These are phyloP conservation scores for Solanum aculeatissimum DNA, from an alignment of 305 asterid species.

Conservation along the genomic window DNA sequence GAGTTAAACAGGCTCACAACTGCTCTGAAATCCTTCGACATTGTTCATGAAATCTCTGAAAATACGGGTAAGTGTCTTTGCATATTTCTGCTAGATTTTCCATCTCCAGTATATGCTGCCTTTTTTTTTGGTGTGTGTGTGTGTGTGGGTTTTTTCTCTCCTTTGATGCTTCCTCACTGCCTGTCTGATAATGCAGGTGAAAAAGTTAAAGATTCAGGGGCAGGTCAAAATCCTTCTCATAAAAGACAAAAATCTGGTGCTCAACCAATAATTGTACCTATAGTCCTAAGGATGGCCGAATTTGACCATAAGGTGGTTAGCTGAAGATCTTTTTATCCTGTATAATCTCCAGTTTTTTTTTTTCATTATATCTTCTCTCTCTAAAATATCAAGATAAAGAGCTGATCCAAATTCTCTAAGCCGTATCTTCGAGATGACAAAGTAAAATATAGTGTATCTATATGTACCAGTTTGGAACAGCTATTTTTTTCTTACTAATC, in stretches of 20 bases:
- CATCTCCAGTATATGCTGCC: background rate
- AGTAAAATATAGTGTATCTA: background rate
- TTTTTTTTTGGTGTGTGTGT: background rate
- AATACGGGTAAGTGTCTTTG: slow-evolving; percentile 28
- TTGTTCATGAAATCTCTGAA: slow-evolving; percentile 24
- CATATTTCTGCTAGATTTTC: background rate
- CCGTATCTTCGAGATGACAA: background rate
- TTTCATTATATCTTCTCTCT: background rate
- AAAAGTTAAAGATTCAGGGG: slow-evolving; percentile 28
- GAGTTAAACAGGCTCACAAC: slow-evolving; percentile 33
- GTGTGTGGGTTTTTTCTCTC: background rate
- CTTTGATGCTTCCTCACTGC: background rate
- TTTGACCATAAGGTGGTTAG: slow-evolving; percentile 78
- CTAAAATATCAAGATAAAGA: background rate
- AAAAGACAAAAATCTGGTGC: slow-evolving; percentile 66
- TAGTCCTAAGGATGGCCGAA: slow-evolving; percentile 87
- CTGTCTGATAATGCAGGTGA: slow-evolving; percentile 32
- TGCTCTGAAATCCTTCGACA: slow-evolving; percentile 37
- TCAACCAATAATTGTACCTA: slow-evolving; percentile 77
- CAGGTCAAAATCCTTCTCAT: slow-evolving; percentile 22
- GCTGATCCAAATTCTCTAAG: background rate
- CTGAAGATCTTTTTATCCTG: background rate
- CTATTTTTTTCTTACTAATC: background rate
- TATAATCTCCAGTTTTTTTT: slow-evolving; percentile 4
- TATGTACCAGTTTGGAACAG: background rate